Base-by-base conservation (phyloP, 345 rosid species). In the Physaria fendleri region DNA sequence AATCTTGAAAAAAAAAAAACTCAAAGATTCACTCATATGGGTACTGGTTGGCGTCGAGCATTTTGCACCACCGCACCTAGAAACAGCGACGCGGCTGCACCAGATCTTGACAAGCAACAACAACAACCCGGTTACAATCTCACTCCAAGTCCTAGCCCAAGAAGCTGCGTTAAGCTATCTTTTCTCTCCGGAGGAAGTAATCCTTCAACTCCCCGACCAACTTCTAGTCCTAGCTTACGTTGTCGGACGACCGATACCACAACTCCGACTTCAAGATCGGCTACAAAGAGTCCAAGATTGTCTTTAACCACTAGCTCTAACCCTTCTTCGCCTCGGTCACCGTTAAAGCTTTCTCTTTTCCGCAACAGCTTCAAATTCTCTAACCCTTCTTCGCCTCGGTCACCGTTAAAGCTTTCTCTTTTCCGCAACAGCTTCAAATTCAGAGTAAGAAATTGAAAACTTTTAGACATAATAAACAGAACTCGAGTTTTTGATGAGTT, bases 41-140 rank as follows among this genome's bases (percentile, higher is more conserved):
- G 92, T 42, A 88, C 96, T 11, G 90, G 98, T 43, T 91, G 96
- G 98, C 85, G 98, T 66, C 82, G 88, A 76, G 98, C 98, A 14
- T 91, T 91, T 68, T 91, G 98, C 78, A 88, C 92, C 3, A 78
- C 91, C 11, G 74, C 82, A 15, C 80, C 86, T 10, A 74, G 81
- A 74, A 88, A 88, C 38, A 66, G 78, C 17, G 90, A 78, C 41
- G 54, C 72, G 3, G 17, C 62, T 1, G 62, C 45, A 14, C 68
- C 62, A 16, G 74, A 54, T 51, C 37, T 77, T 6, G 83, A 82
- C 13, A 75, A 74, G 59, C 80, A 64, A 13, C 81, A 76, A n/a
- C n/a, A 32, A 32, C 37, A n/a, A 32, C 3, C 13, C 11, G 66
- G 66, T 43, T 56, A 45, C 41, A 45, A 39, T 2, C 63, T 64